Evolutionary conservation across 495 filamentous ascomycete genomes (phyloP).

Genomic region (Antarctomyces pellizariae): DNA sequence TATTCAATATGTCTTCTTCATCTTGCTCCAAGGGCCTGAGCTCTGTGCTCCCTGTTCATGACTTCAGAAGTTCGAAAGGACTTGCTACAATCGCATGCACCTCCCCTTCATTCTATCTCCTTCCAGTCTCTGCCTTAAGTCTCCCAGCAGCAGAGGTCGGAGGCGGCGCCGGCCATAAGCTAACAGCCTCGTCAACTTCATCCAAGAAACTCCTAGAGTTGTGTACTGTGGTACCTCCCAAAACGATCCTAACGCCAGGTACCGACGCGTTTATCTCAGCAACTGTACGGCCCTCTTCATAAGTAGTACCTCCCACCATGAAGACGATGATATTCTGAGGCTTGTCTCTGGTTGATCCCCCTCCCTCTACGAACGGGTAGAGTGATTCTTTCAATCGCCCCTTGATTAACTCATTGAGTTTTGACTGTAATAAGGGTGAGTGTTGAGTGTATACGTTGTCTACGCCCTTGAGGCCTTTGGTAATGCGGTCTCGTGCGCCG

Average conservation of each 20-base stretch:
- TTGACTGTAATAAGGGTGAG: slow-evolving; percentile 67
- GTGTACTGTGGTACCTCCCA: slow-evolving; percentile 66
- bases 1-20: too few species aligned
- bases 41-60: too few species aligned
- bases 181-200: slow-evolving; percentile 59
- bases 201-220: slow-evolving; percentile 76
- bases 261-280: slow-evolving; percentile 78
- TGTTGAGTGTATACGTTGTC: slow-evolving; percentile 99
- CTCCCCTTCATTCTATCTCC: too few species aligned
- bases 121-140: slow-evolving; percentile 38
- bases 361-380: slow-evolving; percentile 82
- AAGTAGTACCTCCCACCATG: slow-evolving; percentile 78
- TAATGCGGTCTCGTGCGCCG: slow-evolving; percentile 66
- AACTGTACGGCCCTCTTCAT: slow-evolving; percentile 88
- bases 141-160: slow-evolving; percentile 47
- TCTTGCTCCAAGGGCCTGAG: too few species aligned
- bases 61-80: too few species aligned
- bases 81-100: too few species aligned
- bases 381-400: slow-evolving; percentile 61
- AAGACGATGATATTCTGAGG: slow-evolving; percentile 93
- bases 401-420: slow-evolving; percentile 78
- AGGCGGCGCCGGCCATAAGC: slow-evolving; percentile 53
- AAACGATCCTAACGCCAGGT: slow-evolving; percentile 67
- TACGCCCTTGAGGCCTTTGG: slow-evolving; percentile 88
- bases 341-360: slow-evolving; percentile 65